Percentiles rank a stretch among this genome's conserved stretches.
Evolutionary conservation across 1,139 yeast species (phyloP).

Genomic region (Magnusiomyces clavatus): DNA sequence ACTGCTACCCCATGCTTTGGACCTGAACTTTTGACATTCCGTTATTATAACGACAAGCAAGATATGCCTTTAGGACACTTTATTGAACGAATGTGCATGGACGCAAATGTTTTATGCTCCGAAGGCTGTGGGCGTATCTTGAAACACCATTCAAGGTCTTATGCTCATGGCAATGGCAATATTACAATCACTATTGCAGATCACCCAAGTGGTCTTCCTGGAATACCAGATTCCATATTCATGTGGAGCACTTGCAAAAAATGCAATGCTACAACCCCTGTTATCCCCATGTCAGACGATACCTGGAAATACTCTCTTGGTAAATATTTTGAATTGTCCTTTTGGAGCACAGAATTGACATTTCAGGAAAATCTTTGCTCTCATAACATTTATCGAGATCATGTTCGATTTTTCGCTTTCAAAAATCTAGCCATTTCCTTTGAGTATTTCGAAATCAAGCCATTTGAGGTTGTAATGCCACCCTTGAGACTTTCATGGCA

Average conservation of each 20-base stretch:
- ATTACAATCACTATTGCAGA: slow-evolving; percentile 70
- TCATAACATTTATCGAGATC: slow-evolving; percentile 75
- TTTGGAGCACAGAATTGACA: slow-evolving; percentile 54
- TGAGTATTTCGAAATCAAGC: slow-evolving; percentile 68
- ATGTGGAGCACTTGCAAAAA: slow-evolving; percentile 90
- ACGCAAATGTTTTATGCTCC: slow-evolving; percentile 55
- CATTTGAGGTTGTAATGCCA: slow-evolving; percentile 74
- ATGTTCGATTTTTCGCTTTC: slow-evolving; percentile 75
- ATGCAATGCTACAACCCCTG: slow-evolving; percentile 72
- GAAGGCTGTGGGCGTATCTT: slow-evolving; percentile 74
- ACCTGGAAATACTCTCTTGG: slow-evolving; percentile 92
- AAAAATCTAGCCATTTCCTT: slow-evolving; percentile 72
- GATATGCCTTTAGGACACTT: slow-evolving; percentile 87
- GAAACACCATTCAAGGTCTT: slow-evolving; percentile 73
- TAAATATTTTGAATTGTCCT: slow-evolving; percentile 77
- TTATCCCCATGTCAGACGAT: slow-evolving; percentile 77
- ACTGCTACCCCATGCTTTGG: slow-evolving; percentile 92
- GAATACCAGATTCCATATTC: slow-evolving; percentile 58
- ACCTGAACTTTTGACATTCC: slow-evolving; percentile 74
- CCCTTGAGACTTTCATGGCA: slow-evolving; percentile 63
- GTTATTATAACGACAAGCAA: slow-evolving; percentile 73
- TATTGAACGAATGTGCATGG: slow-evolving; percentile 71
- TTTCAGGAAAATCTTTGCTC: slow-evolving; percentile 52
- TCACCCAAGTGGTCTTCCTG: slow-evolving; percentile 48
- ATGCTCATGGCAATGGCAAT: slow-evolving; percentile 83